phyloP scores from a whole-genome alignment of 306 rosid genomes.

The Leucaena leucocephala region DNA sequence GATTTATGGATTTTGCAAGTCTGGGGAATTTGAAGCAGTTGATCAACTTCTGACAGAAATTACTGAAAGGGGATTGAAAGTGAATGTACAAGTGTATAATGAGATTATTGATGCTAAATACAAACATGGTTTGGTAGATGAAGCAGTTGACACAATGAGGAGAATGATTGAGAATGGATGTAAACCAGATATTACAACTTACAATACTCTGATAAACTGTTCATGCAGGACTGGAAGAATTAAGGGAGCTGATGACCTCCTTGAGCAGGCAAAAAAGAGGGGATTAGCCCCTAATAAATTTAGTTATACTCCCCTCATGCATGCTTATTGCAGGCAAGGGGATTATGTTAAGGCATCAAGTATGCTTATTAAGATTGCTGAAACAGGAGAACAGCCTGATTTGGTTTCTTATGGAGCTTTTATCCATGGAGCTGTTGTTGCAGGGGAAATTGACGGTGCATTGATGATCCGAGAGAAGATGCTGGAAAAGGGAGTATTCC shows the following conservation, averaged over 20 bases:
- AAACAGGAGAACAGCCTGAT: constrained; percentile 64
- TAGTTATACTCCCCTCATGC: constrained; percentile 70
- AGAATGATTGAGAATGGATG: constrained; percentile 67
- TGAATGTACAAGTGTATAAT: constrained; percentile 61
- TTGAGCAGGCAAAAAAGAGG: constrained; percentile 50
- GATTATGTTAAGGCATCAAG: constrained; percentile 62
- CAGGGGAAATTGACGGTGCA: constrained; percentile 70
- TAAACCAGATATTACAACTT: constrained; percentile 72
- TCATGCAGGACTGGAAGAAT: constrained; percentile 60
- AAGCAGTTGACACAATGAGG: constrained; percentile 49
- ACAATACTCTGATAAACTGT: constrained; percentile 61
- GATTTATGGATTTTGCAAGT: constrained; percentile 70
- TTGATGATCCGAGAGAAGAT: constrained; percentile 62
- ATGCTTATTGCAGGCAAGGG: constrained; percentile 64
- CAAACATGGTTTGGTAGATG: constrained; percentile 49
- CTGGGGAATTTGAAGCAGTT: constrained; percentile 57
- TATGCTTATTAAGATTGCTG: constrained; percentile 63
- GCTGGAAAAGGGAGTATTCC: constrained; percentile 66
- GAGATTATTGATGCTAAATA: constrained; percentile 62
- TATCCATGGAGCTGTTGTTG: constrained; percentile 68
- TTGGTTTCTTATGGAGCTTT: constrained; percentile 78
- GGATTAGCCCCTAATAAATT: constrained; percentile 58
- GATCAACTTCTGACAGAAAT: constrained; percentile 68
- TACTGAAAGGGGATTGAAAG: constrained; percentile 59
- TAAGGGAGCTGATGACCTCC: constrained; percentile 62